Evolutionary conservation across 169 alveolate species (phyloP), one percentile per base, ranked within the genome.

Genomic region (Cryptosporidium meleagridis): DNA sequence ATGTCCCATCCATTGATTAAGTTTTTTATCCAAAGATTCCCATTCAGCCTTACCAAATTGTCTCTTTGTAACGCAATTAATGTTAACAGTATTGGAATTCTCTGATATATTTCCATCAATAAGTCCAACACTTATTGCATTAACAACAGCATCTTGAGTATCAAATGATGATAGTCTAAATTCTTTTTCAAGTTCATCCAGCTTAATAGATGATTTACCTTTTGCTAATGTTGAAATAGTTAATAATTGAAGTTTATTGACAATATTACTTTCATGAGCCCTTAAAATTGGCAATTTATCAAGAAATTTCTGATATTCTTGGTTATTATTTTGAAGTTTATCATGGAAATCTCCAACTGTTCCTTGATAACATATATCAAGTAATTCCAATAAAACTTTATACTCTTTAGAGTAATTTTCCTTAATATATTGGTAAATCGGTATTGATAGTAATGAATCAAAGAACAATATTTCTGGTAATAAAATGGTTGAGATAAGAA

Each of bases 61-160:
- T 65, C 89, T 80, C 48, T 80, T 80, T 3, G 89, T 80, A 10
- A 67, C 48, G 18, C 80, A 80, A 26, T 62, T 80, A 26, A 80
- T 80, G 62, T 80, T 37, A 4, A 80, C 65, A n/a, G 80, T 39
- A 41, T 65, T 53, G 35, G 73, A 41, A 65, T 80, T 62, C 51
- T 80, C 89, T 9, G 73, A 59, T 21, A 80, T 80, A 48, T 41
- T 39, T n/a, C 89, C 89, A 31, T 45, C 75, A 65, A 80, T 80
- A 8, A 80, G 67, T 21, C 89, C 89, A 45, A 80, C 75, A 21
- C 89, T 80, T 58, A 80, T 80, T 16, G 89, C 89, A 16, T 80
- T 61, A 8, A 80, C 89, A 3, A 80, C 89, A 6, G 48, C 68
- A 62, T 80, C 89, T 62, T 80, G 89, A 1, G 89, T 80, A 65